phyloP scores from a whole-genome alignment of 2,329 filamentous ascomycete species.

The Botrytis byssoidea region DNA sequence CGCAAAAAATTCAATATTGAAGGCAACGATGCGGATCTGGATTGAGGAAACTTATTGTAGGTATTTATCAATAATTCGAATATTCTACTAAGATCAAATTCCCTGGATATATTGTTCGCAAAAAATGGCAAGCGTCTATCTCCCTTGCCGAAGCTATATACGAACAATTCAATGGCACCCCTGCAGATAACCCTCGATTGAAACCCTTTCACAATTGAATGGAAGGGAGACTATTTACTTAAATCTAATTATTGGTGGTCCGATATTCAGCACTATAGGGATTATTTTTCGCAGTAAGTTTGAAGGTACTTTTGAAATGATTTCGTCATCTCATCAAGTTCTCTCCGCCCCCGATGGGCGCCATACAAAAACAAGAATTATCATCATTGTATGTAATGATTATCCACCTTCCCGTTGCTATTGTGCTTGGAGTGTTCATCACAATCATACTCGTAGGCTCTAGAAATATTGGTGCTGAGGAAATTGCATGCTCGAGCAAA shows the following conservation, averaged over 20 bases:
- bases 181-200: constrained; percentile 14
- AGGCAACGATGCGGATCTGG: constrained; percentile 60
- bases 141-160: constrained; percentile 21
- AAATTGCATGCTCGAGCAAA: constrained; percentile 33
- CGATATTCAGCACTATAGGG: neutral
- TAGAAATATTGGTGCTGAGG: constrained; percentile 3
- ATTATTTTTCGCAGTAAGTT: constrained; percentile 5
- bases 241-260: constrained; percentile 4
- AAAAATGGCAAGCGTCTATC: constrained; percentile 21
- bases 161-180: constrained; percentile 13
- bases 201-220: constrained; percentile 15
- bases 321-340: neutral
- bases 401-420: neutral
- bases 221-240: constrained; percentile 8
- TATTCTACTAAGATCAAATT: constrained; percentile 20
- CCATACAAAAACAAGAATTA: constrained; percentile 3
- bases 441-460: neutral
- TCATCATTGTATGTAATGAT: neutral
- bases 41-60: constrained; percentile 28
- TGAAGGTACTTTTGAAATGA: neutral
- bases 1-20: constrained; percentile 87
- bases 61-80: constrained; percentile 30
- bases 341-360: neutral
- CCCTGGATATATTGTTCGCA: constrained; percentile 17
- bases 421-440: neutral